These are phyloP conservation scores for Maudiozyma humilis DNA, from an alignment of 1,139 yeast genomes.

Conservation along the genomic window DNA sequence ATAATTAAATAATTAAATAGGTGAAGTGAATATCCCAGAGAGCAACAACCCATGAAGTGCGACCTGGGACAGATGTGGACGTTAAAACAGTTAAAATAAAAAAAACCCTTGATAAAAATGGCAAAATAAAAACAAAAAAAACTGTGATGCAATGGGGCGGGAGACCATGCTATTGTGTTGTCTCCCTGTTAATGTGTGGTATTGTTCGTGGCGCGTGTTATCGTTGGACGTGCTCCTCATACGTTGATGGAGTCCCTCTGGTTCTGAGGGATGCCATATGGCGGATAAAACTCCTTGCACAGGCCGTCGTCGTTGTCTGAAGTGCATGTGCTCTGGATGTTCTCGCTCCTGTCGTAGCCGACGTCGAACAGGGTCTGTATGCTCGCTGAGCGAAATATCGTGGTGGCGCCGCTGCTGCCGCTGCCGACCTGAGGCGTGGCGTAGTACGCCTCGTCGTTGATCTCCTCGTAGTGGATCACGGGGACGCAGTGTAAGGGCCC, in stretches of 20 bases:
- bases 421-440: background rate
- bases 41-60: no score
- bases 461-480: background rate
- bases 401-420: background rate
- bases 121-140: no score
- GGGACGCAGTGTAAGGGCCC: slow-evolving; percentile 33
- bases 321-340: slow-evolving; percentile 1
- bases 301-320: background rate
- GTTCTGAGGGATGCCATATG: background rate
- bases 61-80: no score
- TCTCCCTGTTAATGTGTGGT: no score
- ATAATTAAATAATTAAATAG: no score
- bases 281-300: background rate
- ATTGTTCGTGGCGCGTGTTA: no score
- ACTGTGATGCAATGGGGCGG: no score
- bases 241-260: background rate
- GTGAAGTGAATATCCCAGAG: no score
- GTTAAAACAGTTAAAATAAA: no score
- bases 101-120: no score
- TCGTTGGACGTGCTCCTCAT: no score
- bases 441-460: background rate
- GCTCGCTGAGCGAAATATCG: background rate
- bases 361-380: slow-evolving; percentile 1
- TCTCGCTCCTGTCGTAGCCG: background rate
- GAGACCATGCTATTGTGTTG: no score